Percentiles rank a stretch among this genome's conserved stretches.
Evolutionary conservation across 768 basidiomycete species (phyloP).

Genomic region (Lactarius akahatsu): DNA sequence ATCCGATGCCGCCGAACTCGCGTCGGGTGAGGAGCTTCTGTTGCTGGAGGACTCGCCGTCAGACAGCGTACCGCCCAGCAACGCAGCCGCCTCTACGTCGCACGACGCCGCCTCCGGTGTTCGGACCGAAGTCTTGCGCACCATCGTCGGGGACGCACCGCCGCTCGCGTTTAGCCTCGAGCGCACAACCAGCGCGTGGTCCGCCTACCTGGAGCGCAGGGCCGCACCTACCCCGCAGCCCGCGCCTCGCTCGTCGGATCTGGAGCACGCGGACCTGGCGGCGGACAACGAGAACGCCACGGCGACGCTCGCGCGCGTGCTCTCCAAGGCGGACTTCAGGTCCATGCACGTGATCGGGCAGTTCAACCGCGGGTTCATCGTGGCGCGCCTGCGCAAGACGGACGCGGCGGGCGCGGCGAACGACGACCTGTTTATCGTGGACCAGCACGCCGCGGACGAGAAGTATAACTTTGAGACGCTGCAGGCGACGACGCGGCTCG

Average conservation of each 20-base stretch:
- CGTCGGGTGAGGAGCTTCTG: not conserved
- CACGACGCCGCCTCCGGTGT: not conserved
- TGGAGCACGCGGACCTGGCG: constrained; percentile 32
- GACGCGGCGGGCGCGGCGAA: constrained; percentile 33
- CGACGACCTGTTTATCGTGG: constrained; percentile 95
- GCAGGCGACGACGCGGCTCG: constrained; percentile 86
- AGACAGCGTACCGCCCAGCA: not conserved
- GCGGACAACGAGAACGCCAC: constrained; percentile 56
- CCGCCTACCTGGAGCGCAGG: constrained; percentile 5
- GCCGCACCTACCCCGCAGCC: not conserved
- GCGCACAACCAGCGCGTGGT: constrained; percentile 14
- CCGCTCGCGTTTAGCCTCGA: constrained; percentile 17
- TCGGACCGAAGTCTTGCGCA: constrained; percentile 26
- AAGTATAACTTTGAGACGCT: constrained; percentile 98
- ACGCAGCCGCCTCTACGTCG: constrained; percentile 3
- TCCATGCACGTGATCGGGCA: constrained; percentile 87
- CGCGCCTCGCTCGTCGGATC: constrained; percentile 4
- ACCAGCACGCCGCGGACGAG: constrained; percentile 97
- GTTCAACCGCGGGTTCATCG: constrained; percentile 95
- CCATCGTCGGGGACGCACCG: constrained; percentile 1
- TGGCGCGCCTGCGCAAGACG: constrained; percentile 60
- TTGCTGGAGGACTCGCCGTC: not conserved
- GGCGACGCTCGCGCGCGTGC: constrained; percentile 75
- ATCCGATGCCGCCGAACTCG: constrained; percentile 11
- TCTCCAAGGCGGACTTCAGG: constrained; percentile 83